A percentile compares a stretch with the other conserved stretches of the same genome.
phyloP scores from a whole-genome alignment of 208 protist genomes.

The Histomonas meleagridis region DNA sequence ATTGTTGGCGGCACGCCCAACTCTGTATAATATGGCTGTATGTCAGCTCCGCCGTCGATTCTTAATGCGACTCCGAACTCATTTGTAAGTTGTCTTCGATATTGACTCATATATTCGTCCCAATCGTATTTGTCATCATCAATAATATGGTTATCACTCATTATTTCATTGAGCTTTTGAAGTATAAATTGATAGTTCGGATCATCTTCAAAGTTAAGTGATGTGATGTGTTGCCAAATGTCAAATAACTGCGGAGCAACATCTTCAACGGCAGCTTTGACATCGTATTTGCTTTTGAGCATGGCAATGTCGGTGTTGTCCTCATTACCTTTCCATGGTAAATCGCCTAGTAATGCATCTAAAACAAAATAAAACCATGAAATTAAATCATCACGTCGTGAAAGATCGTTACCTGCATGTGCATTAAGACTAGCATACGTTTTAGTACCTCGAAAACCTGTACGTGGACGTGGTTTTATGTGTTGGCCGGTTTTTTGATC shows the following conservation, averaged over 20 bases:
- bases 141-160: not conserved
- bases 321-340: not conserved
- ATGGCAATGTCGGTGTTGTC: not conserved
- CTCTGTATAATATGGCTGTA: not conserved
- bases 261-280: not conserved
- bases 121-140: constrained; percentile 14
- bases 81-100: not conserved
- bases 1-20: not conserved
- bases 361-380: constrained; percentile 19
- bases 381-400: not conserved
- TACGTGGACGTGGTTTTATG: not conserved
- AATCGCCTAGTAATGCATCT: not conserved
- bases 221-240: not conserved
- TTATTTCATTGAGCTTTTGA: not conserved
- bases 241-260: not conserved
- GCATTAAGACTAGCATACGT: not conserved
- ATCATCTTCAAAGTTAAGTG: not conserved
- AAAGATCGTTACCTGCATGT: not conserved
- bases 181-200: not conserved
- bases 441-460: not conserved
- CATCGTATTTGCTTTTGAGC: not conserved
- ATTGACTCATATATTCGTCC: not conserved
- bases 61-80: constrained; percentile 4
- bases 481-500: not conserved
- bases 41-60: not conserved